Percentiles rank a stretch among this genome's conserved stretches.
Conservation (phyloP, 2,329 filamentous ascomycete genomes). For the Mycosphaerelloides madeirae region DNA sequence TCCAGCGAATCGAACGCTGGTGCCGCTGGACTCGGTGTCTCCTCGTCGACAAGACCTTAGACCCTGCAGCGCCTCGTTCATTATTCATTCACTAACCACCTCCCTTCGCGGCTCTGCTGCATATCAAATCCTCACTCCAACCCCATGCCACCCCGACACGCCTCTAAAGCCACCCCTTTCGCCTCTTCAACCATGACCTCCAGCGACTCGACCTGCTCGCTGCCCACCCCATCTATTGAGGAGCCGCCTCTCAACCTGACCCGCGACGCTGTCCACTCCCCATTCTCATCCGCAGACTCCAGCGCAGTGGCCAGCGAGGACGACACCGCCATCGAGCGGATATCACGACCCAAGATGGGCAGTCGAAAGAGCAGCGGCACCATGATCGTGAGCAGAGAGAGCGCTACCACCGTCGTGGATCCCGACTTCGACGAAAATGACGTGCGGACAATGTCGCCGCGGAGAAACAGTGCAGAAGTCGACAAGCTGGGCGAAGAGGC, state of each 20-base stretch:
- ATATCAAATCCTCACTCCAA: background rate
- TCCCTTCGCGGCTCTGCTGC: background rate
- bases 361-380: slow-evolving; percentile 74
- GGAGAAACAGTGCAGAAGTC: slow-evolving; percentile 84
- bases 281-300: slow-evolving; percentile 26
- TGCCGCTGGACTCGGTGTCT: too few relatives aligned
- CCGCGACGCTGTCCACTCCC: slow-evolving; percentile 11
- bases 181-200: slow-evolving; percentile 17
- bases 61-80: too few relatives aligned
- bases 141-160: too few relatives aligned
- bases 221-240: slow-evolving; percentile 21
- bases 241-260: slow-evolving; percentile 16
- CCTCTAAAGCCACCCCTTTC: background rate
- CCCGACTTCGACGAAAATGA: slow-evolving; percentile 70
- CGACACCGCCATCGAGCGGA: slow-evolving; percentile 20
- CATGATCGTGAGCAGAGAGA: slow-evolving; percentile 66
- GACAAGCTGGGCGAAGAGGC: slow-evolving; percentile 82
- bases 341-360: slow-evolving; percentile 59
- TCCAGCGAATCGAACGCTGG: too few relatives aligned
- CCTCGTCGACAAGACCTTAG: too few relatives aligned
- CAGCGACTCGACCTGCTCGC: slow-evolving; percentile 4
- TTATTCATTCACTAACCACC: too few relatives aligned
- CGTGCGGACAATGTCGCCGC: slow-evolving; percentile 88
- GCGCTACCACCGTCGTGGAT: slow-evolving; percentile 58
- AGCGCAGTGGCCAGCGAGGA: slow-evolving; percentile 31